phyloP scores from a whole-genome alignment of 495 filamentous ascomycete species.

The Talaromyces nanjingensis region DNA sequence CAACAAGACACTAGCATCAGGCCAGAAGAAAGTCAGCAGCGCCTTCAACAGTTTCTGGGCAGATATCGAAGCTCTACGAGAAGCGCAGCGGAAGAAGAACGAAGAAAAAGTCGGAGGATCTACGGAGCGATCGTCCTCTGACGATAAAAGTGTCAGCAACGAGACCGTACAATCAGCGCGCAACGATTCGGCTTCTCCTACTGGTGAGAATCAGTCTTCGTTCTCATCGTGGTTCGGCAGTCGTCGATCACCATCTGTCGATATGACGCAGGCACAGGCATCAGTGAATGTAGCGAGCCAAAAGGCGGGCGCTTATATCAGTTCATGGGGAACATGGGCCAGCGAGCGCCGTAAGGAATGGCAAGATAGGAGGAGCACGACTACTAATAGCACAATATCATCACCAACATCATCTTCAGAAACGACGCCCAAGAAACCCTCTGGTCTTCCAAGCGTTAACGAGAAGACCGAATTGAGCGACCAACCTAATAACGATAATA shows the following conservation, averaged over 20 bases:
- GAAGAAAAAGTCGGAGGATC: constrained; percentile 43
- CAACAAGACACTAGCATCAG: constrained; percentile 71
- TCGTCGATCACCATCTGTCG: constrained; percentile 39
- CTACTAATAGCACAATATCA: constrained; percentile 17
- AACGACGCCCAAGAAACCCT: neutral
- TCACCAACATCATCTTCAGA: constrained; percentile 28
- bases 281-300: constrained; percentile 59
- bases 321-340: constrained; percentile 93
- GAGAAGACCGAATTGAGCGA: constrained; percentile 23
- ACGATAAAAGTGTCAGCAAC: constrained; percentile 16
- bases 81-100: constrained; percentile 66
- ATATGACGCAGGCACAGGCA: constrained; percentile 60
- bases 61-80: constrained; percentile 79
- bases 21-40: constrained; percentile 73
- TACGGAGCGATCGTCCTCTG: constrained; percentile 25
- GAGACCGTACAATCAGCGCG: constrained; percentile 11
- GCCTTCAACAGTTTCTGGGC: constrained; percentile 83
- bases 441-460: constrained; percentile 21
- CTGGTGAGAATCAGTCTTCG: neutral
- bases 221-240: constrained; percentile 21
- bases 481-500: neutral
- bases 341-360: constrained; percentile 73
- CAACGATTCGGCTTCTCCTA: neutral
- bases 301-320: constrained; percentile 81
- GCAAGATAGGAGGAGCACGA: constrained; percentile 32